Evolutionary conservation across 768 basidiomycete species (phyloP).

Genomic region (Inosperma sp.): DNA sequence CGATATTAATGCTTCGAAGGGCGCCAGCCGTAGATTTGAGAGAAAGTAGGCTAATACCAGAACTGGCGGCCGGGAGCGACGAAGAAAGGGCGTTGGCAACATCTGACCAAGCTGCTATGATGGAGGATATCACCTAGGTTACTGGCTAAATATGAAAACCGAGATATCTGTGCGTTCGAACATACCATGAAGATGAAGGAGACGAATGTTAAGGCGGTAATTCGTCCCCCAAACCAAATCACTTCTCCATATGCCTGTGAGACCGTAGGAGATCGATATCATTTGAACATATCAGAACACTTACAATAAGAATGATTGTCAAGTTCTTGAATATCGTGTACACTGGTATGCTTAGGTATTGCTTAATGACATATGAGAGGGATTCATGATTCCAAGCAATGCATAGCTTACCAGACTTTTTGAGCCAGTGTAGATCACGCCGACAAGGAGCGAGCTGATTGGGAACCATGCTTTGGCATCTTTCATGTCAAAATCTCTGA

Average conservation of each 20-base stretch:
- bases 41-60: slow-evolving; percentile 31
- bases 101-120: slow-evolving; percentile 97
- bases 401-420: slow-evolving; percentile 79
- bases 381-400: background rate
- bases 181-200: slow-evolving; percentile 91
- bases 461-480: slow-evolving; percentile 95
- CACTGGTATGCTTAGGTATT: slow-evolving; percentile 94
- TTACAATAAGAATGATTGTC: slow-evolving; percentile 96
- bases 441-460: slow-evolving; percentile 85
- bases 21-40: slow-evolving; percentile 42
- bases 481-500: slow-evolving; percentile 74
- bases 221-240: slow-evolving; percentile 89
- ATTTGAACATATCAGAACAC: slow-evolving; percentile 26
- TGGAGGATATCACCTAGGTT: slow-evolving; percentile 77
- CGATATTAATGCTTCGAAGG: slow-evolving; percentile 57
- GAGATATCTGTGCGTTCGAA: slow-evolving; percentile 2
- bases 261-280: slow-evolving; percentile 4
- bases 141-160: background rate
- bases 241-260: slow-evolving; percentile 93
- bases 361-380: slow-evolving; percentile 44
- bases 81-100: slow-evolving; percentile 46
- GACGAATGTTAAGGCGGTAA: slow-evolving; percentile 81
- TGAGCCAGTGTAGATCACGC: slow-evolving; percentile 96
- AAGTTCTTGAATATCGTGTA: slow-evolving; percentile 99
- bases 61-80: slow-evolving; percentile 33